These are phyloP conservation scores for Leishmania lainsoni DNA, from an alignment of 208 protist species.

Conservation along the genomic window DNA sequence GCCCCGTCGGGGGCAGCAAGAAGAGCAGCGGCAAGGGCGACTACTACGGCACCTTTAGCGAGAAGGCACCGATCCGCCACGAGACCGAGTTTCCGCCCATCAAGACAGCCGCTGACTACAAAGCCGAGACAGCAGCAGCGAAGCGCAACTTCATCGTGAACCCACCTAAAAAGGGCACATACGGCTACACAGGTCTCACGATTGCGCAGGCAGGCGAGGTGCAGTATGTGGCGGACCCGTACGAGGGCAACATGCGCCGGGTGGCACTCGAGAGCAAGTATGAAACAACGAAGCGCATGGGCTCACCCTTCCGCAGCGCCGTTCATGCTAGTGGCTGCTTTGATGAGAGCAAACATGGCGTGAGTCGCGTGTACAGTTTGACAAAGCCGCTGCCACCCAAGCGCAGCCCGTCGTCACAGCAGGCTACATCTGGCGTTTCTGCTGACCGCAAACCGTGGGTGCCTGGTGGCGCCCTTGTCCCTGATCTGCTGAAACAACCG, in stretches of 20 bases:
- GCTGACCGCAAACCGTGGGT: conserved; percentile 62
- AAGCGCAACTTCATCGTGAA: conserved; percentile 81
- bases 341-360: conserved; percentile 75
- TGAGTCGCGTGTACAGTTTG: conserved; percentile 79
- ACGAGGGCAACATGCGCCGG: conserved; percentile 42
- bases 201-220: conserved; percentile 79
- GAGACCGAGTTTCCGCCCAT: conserved; percentile 82
- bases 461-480: conserved; percentile 70
- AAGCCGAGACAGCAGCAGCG: conserved; percentile 28
- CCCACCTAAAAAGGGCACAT: conserved; percentile 90
- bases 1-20: conserved; percentile 54
- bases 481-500: conserved; percentile 69
- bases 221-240: conserved; percentile 83
- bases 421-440: background rate
- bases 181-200: conserved; percentile 83
- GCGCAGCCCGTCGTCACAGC: conserved; percentile 19
- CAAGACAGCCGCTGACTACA: conserved; percentile 29
- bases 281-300: conserved; percentile 22
- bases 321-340: conserved; percentile 74
- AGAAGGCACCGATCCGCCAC: conserved; percentile 68
- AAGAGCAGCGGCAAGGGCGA: conserved; percentile 84
- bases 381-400: conserved; percentile 77
- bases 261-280: conserved; percentile 44
- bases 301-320: conserved; percentile 62
- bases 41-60: conserved; percentile 91